phyloP scores from a whole-genome alignment of 169 alveolate species.

The Condylostoma magnum region DNA sequence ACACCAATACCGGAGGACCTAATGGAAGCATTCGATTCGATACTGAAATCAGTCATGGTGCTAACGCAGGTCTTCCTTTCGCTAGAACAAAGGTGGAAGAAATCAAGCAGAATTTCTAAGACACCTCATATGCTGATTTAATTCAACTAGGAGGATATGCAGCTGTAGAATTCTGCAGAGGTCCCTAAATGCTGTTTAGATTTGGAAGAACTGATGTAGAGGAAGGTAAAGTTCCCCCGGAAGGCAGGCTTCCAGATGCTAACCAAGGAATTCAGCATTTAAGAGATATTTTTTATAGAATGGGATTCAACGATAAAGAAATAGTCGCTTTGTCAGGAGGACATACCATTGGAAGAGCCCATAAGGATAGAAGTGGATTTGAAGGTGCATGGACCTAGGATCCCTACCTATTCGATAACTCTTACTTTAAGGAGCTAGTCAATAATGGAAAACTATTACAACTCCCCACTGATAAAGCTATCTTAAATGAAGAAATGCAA shows the following conservation, averaged over 20 bases:
- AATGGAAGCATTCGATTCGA: constrained; percentile 55
- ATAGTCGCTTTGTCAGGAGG: constrained; percentile 74
- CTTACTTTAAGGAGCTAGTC: constrained; percentile 53
- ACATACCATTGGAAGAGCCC: constrained; percentile 67
- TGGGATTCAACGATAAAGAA: constrained; percentile 65
- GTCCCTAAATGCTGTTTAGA: constrained; percentile 52
- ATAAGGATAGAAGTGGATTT: constrained; percentile 47
- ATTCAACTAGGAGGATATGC: constrained; percentile 67
- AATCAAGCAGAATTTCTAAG: constrained; percentile 59
- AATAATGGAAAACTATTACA: constrained; percentile 36
- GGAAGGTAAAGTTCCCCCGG: constrained; percentile 19
- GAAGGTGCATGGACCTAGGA: constrained; percentile 52
- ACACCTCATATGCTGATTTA: constrained; percentile 64
- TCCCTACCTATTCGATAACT: constrained; percentile 58
- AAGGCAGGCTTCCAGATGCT: constrained; percentile 38
- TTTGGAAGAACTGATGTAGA: constrained; percentile 23
- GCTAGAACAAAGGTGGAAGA: constrained; percentile 49
- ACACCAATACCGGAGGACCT: constrained; percentile 59
- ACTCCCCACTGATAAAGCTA: constrained; percentile 43
- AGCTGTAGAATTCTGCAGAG: constrained; percentile 67
- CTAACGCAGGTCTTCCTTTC: constrained; percentile 60
- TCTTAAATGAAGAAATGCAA: constrained; percentile 51
- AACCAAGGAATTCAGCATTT: constrained; percentile 18
- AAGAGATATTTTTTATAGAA: constrained; percentile 44
- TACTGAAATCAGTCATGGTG: constrained; percentile 46